Conservation (phyloP, 441 rosid genomes). For the Cnidoscolus chayamansa region DNA sequence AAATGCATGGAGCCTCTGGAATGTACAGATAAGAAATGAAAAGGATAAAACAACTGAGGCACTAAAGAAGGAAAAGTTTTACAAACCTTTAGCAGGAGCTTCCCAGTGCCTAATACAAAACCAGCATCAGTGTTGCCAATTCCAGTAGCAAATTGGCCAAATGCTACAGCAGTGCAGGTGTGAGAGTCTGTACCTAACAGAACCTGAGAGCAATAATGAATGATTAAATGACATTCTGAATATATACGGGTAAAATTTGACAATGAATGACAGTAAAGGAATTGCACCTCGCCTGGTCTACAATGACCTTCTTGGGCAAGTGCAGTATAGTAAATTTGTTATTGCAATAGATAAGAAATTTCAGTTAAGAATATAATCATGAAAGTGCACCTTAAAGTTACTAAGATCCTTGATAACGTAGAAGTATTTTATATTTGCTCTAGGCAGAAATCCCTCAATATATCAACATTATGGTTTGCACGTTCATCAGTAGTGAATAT, state of each 20-base stretch:
- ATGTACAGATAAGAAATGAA: background rate
- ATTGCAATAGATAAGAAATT: background rate
- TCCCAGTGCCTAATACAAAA: slow-evolving; percentile 87
- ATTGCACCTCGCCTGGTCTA: slow-evolving; percentile 91
- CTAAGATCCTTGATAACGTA: slow-evolving; percentile 90
- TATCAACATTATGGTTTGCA: slow-evolving; percentile 96
- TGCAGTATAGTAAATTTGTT: slow-evolving; percentile 36
- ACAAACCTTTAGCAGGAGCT: slow-evolving; percentile 83
- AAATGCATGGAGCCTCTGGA: background rate
- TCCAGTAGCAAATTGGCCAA: slow-evolving; percentile 97
- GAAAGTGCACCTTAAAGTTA: slow-evolving; percentile 59
- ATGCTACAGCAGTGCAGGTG: slow-evolving; percentile 97
- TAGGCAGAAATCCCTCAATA: slow-evolving; percentile 80
- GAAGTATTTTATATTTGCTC: slow-evolving; percentile 91
- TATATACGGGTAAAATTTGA: slow-evolving; percentile 8
- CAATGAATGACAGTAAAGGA: slow-evolving; percentile 1
- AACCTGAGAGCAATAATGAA: slow-evolving; percentile 48
- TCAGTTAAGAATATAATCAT: slow-evolving; percentile 3
- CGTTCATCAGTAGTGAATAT: slow-evolving; percentile 93
- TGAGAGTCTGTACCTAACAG: slow-evolving; percentile 92
- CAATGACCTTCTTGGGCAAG: slow-evolving; percentile 99
- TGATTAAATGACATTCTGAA: slow-evolving; percentile 3
- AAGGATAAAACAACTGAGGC: background rate
- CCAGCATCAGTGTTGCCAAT: slow-evolving; percentile 99
- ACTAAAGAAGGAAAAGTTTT: background rate